phyloP scores from a whole-genome alignment of 306 rosid species.

The Rosa chinensis region DNA sequence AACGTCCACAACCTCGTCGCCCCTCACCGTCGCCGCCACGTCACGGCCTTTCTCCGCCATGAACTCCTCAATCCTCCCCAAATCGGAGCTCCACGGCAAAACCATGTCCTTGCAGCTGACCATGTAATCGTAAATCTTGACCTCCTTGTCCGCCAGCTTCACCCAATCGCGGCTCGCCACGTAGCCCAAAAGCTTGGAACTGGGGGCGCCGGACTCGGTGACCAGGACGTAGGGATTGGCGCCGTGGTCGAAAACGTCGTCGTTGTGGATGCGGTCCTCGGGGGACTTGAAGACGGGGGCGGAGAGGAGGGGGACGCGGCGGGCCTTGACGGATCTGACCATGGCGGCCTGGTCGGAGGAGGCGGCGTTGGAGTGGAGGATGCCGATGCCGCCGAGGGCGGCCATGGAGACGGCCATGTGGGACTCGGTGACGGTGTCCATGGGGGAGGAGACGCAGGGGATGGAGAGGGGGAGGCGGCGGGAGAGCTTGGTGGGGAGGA shows the following conservation, averaged over 20 bases:
- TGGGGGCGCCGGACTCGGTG: conserved; percentile 49
- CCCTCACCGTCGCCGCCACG: conserved; percentile 47
- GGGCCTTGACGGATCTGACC: conserved; percentile 63
- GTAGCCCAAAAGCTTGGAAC: conserved; percentile 56
- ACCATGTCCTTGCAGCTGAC: conserved; percentile 24
- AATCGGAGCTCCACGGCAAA: conserved; percentile 55
- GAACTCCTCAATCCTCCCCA: conserved; percentile 32
- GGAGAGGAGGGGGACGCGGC: conserved; percentile 69
- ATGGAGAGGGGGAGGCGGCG: conserved; percentile 55
- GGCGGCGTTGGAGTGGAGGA: conserved; percentile 61
- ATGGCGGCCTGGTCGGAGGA: conserved; percentile 53
- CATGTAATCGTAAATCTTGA: conserved; percentile 51
- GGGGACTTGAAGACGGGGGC: conserved; percentile 54
- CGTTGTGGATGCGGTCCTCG: conserved; percentile 34
- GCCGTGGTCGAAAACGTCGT: conserved; percentile 40
- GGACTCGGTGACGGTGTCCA: conserved; percentile 87
- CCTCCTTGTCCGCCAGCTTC: conserved; percentile 36
- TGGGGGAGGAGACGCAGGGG: conserved; percentile 93
- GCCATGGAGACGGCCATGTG: conserved; percentile 84
- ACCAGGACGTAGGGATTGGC: conserved; percentile 54
- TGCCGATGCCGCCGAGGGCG: conserved; percentile 67
- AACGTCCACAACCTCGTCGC: conserved; percentile 54
- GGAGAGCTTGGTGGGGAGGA: conserved; percentile 51
- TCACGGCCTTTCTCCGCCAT: conserved; percentile 40
- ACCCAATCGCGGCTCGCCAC: conserved; percentile 52